These are phyloP conservation scores for Phaeotremella fagi DNA, from an alignment of 768 basidiomycete genomes.

Conservation along the genomic window DNA sequence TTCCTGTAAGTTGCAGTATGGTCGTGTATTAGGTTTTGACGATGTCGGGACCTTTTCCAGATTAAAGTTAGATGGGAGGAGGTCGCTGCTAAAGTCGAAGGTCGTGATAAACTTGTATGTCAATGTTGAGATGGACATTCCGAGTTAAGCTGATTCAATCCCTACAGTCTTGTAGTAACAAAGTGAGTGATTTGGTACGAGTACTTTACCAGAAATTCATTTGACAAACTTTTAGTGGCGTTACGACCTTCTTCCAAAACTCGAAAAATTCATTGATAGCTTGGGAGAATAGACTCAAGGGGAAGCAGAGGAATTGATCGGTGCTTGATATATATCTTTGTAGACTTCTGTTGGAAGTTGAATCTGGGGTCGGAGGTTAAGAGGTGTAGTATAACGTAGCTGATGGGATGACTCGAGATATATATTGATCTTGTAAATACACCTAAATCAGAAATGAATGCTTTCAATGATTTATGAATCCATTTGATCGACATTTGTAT, in stretches of 20 bases:
- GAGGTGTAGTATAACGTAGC: too few species aligned
- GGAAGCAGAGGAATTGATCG: too few species aligned
- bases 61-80: slow-evolving; percentile 20
- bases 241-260: slow-evolving; percentile 26
- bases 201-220: background rate
- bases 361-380: too few species aligned
- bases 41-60: background rate
- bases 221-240: slow-evolving; percentile 9
- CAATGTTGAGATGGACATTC: background rate
- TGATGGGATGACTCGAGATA: too few species aligned
- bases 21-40: background rate
- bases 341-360: too few species aligned
- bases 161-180: slow-evolving; percentile 21
- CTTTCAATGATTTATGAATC: too few species aligned
- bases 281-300: slow-evolving; percentile 27
- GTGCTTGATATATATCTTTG: too few species aligned
- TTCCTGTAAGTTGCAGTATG: slow-evolving; percentile 14
- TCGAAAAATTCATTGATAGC: slow-evolving; percentile 23
- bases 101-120: slow-evolving; percentile 25
- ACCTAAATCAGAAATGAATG: too few species aligned
- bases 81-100: slow-evolving; percentile 16
- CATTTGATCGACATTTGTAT: too few species aligned
- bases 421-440: too few species aligned
- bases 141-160: background rate
- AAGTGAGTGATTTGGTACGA: slow-evolving; percentile 8